Base-by-base conservation (phyloP, 257 asterid genomes). In the Capsicum baccatum region DNA sequence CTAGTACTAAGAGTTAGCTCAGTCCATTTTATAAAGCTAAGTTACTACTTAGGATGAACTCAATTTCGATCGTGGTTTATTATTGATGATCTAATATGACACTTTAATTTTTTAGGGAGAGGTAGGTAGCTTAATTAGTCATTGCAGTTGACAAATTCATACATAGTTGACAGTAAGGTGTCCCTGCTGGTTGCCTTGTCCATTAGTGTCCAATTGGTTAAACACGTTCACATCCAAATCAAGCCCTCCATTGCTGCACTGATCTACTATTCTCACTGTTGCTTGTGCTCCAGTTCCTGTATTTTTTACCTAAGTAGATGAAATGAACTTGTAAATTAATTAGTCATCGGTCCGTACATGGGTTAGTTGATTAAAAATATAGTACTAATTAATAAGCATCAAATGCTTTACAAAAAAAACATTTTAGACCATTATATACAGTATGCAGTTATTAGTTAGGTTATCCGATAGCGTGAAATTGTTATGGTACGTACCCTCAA, bases 211-310 rank as follows among this genome's bases (percentile, higher is more conserved):
- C 44, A 88, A 9, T 50, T 8, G 33, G 35, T 19, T 55, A 26
- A 86, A 85, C 9, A 85, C 85, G 9, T 67, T 66, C 3, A 54
- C 79, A 50, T 88, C 91, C 85, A 88, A 78, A 85, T 88, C 91
- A 33, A 88, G 68, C 52, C 91, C 91, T 56, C 91, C 85, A 64
- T 86, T 86, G 8, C 80, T 50, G 58, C 91, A 86, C 48, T 86
- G 91, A 80, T 88, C 91, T 19, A 88, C 87, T 10, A 88, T 86
- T 33, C 91, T 86, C 55, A 85, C 89, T 17, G 85, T 86, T 19
- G 9, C 84, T 64, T 82, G 85, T 6, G 82, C 62, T 54, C 88
- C 70, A 0, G 91, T 86, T n/a, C 87, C 88, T 2, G 78, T 88
- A 33, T 86, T 88, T 2, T 87, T 86, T 55, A 86, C 91, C 90